These are phyloP conservation scores for Pseudopithomyces chartarum DNA, from an alignment of 2,329 filamentous ascomycete species.

Conservation along the genomic window DNA sequence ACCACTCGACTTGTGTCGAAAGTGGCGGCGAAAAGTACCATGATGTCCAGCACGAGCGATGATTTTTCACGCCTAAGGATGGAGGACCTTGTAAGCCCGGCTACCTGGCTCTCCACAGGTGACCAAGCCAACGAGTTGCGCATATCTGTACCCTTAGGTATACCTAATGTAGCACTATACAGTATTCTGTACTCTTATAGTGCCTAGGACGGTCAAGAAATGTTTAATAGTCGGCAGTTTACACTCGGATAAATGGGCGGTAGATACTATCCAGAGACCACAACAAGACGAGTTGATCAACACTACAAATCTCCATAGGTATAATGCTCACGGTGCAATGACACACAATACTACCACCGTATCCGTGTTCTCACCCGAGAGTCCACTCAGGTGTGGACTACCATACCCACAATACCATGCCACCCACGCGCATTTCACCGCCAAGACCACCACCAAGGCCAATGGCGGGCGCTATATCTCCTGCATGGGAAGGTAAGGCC, in stretches of 20 bases:
- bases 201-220: too few species aligned
- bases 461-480: conserved; percentile 2
- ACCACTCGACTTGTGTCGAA: not conserved
- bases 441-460: conserved; percentile 20
- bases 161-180: not conserved
- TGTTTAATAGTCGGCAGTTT: too few species aligned
- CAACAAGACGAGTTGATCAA: not conserved
- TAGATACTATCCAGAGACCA: not conserved
- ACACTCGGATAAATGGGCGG: too few species aligned
- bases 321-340: not conserved
- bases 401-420: not conserved
- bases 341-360: not conserved
- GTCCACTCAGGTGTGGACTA: not conserved
- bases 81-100: not conserved
- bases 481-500: not conserved
- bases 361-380: not conserved
- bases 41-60: conserved; percentile 32
- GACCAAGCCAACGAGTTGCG: not conserved
- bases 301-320: not conserved
- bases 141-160: not conserved
- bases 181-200: too few species aligned
- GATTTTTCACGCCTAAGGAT: conserved; percentile 20
- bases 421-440: conserved; percentile 7
- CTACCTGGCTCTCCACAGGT: not conserved
- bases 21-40: conserved; percentile 26